Evolutionary conservation across 345 rosid genomes (phyloP).

Genomic region (Salix koriyanagi): DNA sequence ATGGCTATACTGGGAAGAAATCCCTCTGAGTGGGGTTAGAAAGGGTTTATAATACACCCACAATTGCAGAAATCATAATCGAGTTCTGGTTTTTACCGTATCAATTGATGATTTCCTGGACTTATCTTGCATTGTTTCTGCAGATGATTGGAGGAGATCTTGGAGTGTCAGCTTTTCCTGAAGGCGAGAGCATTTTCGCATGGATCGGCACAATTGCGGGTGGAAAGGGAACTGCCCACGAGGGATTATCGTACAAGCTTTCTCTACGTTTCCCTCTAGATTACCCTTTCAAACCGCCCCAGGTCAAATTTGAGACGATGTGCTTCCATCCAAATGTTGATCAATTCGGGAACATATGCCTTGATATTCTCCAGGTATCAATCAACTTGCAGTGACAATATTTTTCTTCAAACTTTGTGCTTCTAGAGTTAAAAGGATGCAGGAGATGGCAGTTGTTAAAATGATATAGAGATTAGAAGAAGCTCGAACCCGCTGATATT

Average conservation of each 20-base stretch:
- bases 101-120: neutral
- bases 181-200: constrained; percentile 26
- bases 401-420: neutral
- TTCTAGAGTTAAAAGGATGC: neutral
- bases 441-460: neutral
- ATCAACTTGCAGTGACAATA: neutral
- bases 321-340: constrained; percentile 36
- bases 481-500: neutral
- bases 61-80: neutral
- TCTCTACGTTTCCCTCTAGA: constrained; percentile 24
- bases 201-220: constrained; percentile 32
- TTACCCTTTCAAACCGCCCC: constrained; percentile 29
- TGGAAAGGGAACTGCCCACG: constrained; percentile 23
- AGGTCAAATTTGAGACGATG: constrained; percentile 26
- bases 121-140: neutral
- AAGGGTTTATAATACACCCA: neutral
- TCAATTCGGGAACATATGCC: constrained; percentile 34
- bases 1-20: neutral
- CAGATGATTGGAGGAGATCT: constrained; percentile 30
- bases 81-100: neutral
- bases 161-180: constrained; percentile 32
- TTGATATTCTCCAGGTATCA: constrained; percentile 33
- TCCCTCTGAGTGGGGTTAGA: neutral
- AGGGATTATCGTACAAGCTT: constrained; percentile 28
- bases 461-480: neutral